phyloP scores from a whole-genome alignment of 2,329 filamentous ascomycete genomes.

The Penicillium sp. region DNA sequence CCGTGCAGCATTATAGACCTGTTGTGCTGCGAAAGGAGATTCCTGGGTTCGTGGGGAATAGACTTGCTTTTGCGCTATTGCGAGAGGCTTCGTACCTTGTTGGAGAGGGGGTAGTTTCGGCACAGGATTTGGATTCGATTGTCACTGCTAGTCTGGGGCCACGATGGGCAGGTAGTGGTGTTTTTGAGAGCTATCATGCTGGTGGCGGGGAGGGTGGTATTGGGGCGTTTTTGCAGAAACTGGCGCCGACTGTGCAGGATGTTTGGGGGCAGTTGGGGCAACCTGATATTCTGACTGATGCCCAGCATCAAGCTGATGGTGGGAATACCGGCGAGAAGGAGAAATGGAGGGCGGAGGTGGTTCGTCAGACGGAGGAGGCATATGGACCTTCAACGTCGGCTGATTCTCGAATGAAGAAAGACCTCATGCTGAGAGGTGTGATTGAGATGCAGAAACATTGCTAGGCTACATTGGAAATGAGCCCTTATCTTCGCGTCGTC shows the following conservation, averaged over 20 bases:
- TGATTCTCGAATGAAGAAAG: constrained; percentile 28
- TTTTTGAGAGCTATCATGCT: constrained; percentile 64
- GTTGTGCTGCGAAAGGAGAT: constrained; percentile 58
- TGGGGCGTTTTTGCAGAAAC: constrained; percentile 58
- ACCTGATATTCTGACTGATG: constrained; percentile 38
- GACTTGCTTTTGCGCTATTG: constrained; percentile 61
- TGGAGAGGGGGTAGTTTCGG: constrained; percentile 56
- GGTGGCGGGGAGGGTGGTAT: constrained; percentile 61
- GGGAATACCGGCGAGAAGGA: constrained; percentile 17
- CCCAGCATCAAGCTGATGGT: constrained; percentile 26
- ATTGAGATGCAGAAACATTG: constrained; percentile 28
- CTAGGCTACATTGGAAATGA: neutral
- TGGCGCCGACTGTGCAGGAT: constrained; percentile 59
- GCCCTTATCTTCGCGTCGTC: no score
- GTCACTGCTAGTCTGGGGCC: constrained; percentile 58
- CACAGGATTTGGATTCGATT: constrained; percentile 58
- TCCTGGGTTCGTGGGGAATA: constrained; percentile 62
- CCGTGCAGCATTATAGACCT: constrained; percentile 38
- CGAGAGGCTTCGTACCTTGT: constrained; percentile 62
- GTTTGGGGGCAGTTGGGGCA: constrained; percentile 58
- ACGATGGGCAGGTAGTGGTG: constrained; percentile 59
- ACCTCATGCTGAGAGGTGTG: constrained; percentile 31
- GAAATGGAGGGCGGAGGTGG: constrained; percentile 53
- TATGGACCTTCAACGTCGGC: constrained; percentile 45
- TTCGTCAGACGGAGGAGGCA: constrained; percentile 49